Base-by-base conservation (phyloP, 352 stramenopile species). In the Globisporangium solare region DNA sequence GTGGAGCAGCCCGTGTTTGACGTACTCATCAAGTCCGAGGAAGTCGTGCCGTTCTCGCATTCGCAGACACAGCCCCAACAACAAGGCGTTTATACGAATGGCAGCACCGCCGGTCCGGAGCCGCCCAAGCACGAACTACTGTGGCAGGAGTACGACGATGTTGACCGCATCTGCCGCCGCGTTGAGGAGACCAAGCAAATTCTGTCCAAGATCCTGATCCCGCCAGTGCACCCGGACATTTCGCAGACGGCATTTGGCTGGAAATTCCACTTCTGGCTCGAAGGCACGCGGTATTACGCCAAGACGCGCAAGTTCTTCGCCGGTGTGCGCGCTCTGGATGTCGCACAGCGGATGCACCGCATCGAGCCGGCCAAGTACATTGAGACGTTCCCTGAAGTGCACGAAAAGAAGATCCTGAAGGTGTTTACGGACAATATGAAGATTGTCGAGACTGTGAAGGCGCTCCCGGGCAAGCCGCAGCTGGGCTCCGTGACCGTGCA, bases 271-370 rank as follows among this genome's bases (percentile, higher is more conserved):
- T 83, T 88, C 17, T 88, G 78, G 78, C 51, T 68, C 24, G 60
- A 81, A 51, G 71, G 70, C 15, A 47, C 69, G 45, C 70, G 65
- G 40, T 88, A 83, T 54, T 88, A 67, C n/a, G 78, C 70, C 15
- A 76, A 70, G 43, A 74, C 75, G 7, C 59, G 64, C 54, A 88
- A 88, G 64, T 88, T 88, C 55, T 88, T 85, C 61, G 71, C 66
- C 6, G 62, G 63, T 15, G 69, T 86, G 42, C 70, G 61, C n/a
- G 75, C 75, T 10, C 51, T 70, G 51, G 78, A 88, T 35, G 52
- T 88, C 27, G 73, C 71, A 10, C 68, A 82, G 58, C 77, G 77
- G 4, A 79, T 79, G 63, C 76, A 84, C 51, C 66, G 63, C 31
- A 66, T 88, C 10, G 71, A 86, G 22, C 61, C 60, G 13, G 57